Evolutionary conservation across 2,329 filamentous ascomycete genomes (phyloP).

Genomic region (Aspergillus novoparasiticus): DNA sequence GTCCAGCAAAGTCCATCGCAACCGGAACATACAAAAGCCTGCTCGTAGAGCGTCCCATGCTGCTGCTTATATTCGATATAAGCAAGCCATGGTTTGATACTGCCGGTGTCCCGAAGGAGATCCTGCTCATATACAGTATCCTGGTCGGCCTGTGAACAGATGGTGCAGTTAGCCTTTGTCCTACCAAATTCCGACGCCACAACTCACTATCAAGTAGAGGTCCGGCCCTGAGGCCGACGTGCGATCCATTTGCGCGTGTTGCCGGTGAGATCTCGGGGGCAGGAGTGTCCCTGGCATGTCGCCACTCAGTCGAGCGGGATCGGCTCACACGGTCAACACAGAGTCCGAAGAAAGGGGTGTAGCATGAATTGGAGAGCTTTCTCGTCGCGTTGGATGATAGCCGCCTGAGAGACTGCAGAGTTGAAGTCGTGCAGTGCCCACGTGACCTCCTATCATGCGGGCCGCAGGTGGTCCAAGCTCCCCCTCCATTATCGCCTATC

Average conservation of each 20-base stretch:
- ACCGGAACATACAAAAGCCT: constrained; percentile 64
- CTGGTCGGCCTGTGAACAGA: constrained; percentile 68
- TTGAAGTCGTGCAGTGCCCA: constrained; percentile 30
- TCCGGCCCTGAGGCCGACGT: constrained; percentile 44
- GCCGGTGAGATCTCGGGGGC: constrained; percentile 48
- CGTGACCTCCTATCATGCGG: constrained; percentile 30
- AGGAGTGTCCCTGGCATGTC: constrained; percentile 55
- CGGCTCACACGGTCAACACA: constrained; percentile 35
- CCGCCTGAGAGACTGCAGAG: constrained; percentile 19
- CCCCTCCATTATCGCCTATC: constrained; percentile 29
- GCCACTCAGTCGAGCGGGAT: constrained; percentile 44
- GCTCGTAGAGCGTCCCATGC: constrained; percentile 82
- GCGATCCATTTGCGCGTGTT: constrained; percentile 48
- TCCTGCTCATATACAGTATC: constrained; percentile 97
- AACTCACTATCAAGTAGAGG: constrained; percentile 50
- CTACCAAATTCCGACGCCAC: constrained; percentile 1
- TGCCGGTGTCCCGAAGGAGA: constrained; percentile 79
- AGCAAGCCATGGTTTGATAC: constrained; percentile 89
- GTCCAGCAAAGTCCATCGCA: neutral
- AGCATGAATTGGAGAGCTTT: constrained; percentile 31
- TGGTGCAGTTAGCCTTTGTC: constrained; percentile 36
- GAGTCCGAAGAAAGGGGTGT: constrained; percentile 25
- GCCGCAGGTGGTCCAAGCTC: constrained; percentile 25
- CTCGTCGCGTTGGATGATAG: constrained; percentile 27
- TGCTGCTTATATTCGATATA: constrained; percentile 91